Conservation (phyloP, 129 eudicot species). For the Lactuca saligna region DNA sequence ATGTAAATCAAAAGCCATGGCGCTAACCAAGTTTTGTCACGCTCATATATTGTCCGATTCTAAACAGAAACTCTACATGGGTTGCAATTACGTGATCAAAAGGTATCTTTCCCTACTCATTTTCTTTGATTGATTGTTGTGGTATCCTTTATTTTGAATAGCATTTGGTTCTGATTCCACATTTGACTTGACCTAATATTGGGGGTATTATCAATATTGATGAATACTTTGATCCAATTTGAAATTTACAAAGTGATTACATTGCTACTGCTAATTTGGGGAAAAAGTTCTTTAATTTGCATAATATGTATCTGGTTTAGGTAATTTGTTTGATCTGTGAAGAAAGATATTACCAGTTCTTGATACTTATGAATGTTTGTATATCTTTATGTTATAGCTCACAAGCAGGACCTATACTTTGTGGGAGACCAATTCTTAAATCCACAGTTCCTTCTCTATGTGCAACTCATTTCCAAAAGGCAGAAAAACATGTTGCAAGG, state of each 20-base stretch:
- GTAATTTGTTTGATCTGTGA: neutral
- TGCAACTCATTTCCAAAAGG: slow-evolving; percentile 58
- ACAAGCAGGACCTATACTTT: slow-evolving; percentile 68
- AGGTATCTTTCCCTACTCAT: slow-evolving; percentile 32
- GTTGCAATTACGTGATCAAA: slow-evolving; percentile 52
- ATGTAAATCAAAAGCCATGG: slow-evolving; percentile 61
- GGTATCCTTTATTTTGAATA: neutral
- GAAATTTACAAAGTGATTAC: neutral
- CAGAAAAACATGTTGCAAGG: slow-evolving; percentile 65
- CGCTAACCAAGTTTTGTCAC: slow-evolving; percentile 64
- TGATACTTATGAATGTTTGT: neutral
- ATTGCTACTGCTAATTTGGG: neutral
- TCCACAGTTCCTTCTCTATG: slow-evolving; percentile 72
- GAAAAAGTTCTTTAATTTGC: too few relatives aligned
- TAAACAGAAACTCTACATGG: slow-evolving; percentile 65
- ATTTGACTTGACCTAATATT: neutral
- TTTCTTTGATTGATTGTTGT: neutral
- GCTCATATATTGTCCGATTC: slow-evolving; percentile 60
- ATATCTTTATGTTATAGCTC: slow-evolving; percentile 39
- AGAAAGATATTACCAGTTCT: neutral
- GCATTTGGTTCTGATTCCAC: slow-evolving; percentile 2
- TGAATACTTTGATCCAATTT: neutral
- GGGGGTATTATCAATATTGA: slow-evolving; percentile 1
- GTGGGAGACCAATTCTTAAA: slow-evolving; percentile 71
- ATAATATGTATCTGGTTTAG: slow-evolving; percentile 1